Base-by-base conservation (phyloP, 495 filamentous ascomycete genomes). In the Podospora bellae-mahoneyi region DNA sequence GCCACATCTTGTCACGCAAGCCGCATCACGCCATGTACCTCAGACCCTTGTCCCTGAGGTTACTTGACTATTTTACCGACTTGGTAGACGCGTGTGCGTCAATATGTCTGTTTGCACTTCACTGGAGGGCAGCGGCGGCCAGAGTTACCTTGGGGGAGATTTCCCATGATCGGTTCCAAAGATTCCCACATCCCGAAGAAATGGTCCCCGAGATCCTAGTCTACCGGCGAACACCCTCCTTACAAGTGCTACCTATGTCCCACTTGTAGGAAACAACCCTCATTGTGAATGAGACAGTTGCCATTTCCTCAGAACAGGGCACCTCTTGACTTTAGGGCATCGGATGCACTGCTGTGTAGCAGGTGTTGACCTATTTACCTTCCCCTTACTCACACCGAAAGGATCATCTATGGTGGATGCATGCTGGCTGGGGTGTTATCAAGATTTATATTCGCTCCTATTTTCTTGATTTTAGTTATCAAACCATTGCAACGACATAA, bases 251-350 rank as follows among this genome's bases (percentile, higher is more conserved):
- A 32, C 30, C 30, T 16, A 48, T 57, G 48, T 54, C 32, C 39
- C 5, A 39, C 23, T 3, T 26, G 4, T 53, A 15, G 55, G 39
- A 20, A 60, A 62, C 18, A 44, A 6, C 16, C 23, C 58, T 23
- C 62, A 66, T 71, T 65, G 65, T 23, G 23, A 48, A 26, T 58
- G 69, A 71, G 53, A 68, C 66, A 53, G 57, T 65, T 65, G 18
- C 13, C 39, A 62, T 68, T 71, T 71, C 9, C 2, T 48, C 57
- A 53, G 26, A 13, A n/a, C n/a, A 63, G 39, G 26, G 13, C 39
- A 2, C 39, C 39, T 48, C 2, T 48, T 48, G 3, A 48, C 39
- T 48, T 10, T 48, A 16, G 39, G 39, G 9, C 39, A 48, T 48
- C 13, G 9, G 9, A 48, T 48, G 39, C 39, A 16, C 23, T 13